Base-by-base conservation (phyloP, 1,139 yeast species). In the Protomyces pachydermus region DNA sequence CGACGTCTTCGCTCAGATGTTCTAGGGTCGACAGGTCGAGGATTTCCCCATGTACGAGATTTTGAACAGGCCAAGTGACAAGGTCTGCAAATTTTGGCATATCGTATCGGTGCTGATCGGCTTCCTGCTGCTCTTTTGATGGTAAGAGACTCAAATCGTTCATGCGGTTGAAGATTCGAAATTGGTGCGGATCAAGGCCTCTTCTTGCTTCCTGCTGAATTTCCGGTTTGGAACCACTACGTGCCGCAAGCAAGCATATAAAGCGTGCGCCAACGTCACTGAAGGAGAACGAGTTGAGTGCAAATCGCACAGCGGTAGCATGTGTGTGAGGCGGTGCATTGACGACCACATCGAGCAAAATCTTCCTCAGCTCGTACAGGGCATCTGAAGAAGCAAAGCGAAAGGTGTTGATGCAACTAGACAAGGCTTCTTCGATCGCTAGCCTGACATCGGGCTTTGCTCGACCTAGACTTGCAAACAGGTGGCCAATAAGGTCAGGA, bases 101-200 rank as follows among this genome's bases (percentile, higher is more conserved):
- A 12, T n/a, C n/a, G 18, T 42, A 42, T 10, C 23, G 48, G 14
- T 42, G 48, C 8, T n/a, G 14, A 9, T 42, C 23, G 12, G 8
- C 23, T 20, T 16, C 3, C 23, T 20, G 16, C 9, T 25, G 20
- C 14, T 20, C 62, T 54, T 67, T 65, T 23, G 46, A 53, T 42
- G 51, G 28, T n/a, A 37, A 38, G 16, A 55, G 54, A 32, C 37
- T 57, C 54, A 55, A 55, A 23, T 63, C 38, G 28, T 18, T 42
- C 48, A 42, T 42, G 9, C 48, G 48, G 18, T 42, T 42, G 23
- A 42, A 42, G 20, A 74, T 60, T 76, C 78, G 67, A 71, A 82
- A 85, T 84, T 86, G 82, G 71, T 88, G 83, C 0, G 97, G 97
- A 72, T 89, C 85, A 35, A 93, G 77, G 0, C 98, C 98, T 67